Base-by-base conservation (phyloP, 148 eudicot genomes). In the Selenicereus undatus region DNA sequence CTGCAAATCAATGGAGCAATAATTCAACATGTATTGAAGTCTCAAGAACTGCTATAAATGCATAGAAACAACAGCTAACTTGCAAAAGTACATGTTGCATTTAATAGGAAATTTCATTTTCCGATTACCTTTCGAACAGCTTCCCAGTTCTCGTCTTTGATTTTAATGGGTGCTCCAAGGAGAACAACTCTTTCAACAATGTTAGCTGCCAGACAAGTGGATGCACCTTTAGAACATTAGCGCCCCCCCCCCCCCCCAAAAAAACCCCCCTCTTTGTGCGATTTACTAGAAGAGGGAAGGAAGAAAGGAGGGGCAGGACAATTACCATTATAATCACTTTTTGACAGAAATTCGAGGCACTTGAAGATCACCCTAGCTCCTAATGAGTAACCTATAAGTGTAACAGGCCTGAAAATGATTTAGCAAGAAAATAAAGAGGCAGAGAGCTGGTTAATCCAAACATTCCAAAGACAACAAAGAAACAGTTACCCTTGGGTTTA, bases 331-430 rank as follows among this genome's bases (percentile, higher is more conserved):
- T 72, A 81, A 78, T 87, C 93, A 66, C 76, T 81, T 86, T 94
- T 84, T 66, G 95, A 87, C 83, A 97, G 80, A 77, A n/a, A 27
- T 74, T 97, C 90, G 76, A 97, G 99, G 85, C 98, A 94, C 83
- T 89, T 97, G 87, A 89, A 94, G 75, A 97, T 94, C 62, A 93
- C 99, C 72, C 97, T 87, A 82, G 99, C 99, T 83, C 99, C 99
- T 82, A 97, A 92, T 18, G 99, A 97, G 85, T 94, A 94, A 73
- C 97, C 99, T 72, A 94, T 88, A 82, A 97, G 97, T 52, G 98
- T 97, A 71, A 97, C 98, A 81, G 98, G 99, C 98, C 99, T 96
- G 92, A 82, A 87, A 84, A 56, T 78, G 39, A 71, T 83, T 75
- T 79, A 66, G 73, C 60, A 71, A 79, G 18, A 68, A 70, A 51